Evolutionary conservation across 2,329 filamentous ascomycete species (phyloP), one percentile per base, ranked within the genome.

Genomic region (Aureobasidium sp.): DNA sequence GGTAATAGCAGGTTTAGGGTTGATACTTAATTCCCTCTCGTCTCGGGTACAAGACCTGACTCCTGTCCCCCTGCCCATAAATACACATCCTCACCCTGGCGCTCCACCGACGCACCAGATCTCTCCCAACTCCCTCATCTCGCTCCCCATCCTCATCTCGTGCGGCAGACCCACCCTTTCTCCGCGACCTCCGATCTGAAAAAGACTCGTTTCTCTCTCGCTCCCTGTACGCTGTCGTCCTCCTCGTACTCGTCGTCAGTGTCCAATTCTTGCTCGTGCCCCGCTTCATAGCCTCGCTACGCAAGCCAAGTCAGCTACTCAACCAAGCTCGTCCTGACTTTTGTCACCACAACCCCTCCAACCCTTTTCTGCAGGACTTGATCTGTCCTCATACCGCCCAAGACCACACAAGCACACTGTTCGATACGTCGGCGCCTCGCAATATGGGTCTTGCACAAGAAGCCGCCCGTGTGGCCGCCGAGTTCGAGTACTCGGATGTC

Each of bases 401-500:
- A 37, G 51, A 60, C 37, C 42, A 57, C 25, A 49, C 57, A 45
- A 59, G 55, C 25, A 63, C 60, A n/a, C 60, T 65, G 35, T 64
- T 61, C 58, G 49, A 61, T 49, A 50, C 51, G 9, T 25, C 40
- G 7, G 58, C 50, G 43, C 65, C 68, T 54, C 73, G 73, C 71
- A 78, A 75, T 70, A 80, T 80, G 78, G 73, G 73, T 60, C 71
- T 86, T 62, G 73, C 82, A 65, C 81, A 85, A 64, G 88, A 93
- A 75, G 90, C 91, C 62, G 85, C 86, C 80, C 84, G 84, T 70
- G 84, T 96, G 69, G 88, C 89, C 68, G 83, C 83, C 67, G 84
- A 94, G 74, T 97, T 97, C 76, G 89, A 95, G 59, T 93, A 92
- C 75, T 80, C 84, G 63, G 81, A 90, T 68, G 83, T 86, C 57